Base-by-base conservation (phyloP, 2,329 filamentous ascomycete species). In the Davidsoniella eucalypti region DNA sequence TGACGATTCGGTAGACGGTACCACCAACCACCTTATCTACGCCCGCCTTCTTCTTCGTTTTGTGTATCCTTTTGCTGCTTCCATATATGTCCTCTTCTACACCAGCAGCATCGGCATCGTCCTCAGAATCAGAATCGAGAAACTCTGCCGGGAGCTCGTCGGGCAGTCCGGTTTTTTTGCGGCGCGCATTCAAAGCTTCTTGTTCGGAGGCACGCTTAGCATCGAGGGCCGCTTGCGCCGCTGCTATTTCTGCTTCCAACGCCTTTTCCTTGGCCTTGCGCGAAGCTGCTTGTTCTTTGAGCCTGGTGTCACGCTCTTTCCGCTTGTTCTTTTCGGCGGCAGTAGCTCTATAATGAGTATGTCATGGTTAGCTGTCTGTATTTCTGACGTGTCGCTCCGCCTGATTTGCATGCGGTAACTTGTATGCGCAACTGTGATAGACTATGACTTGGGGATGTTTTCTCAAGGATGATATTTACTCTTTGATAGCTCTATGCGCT, bases 281-380 rank as follows among this genome's bases (percentile, higher is more conserved):
- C 57, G 67, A 64, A 53, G 67, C 64, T 2, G 74, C 73, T 60
- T 78, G 75, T 49, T 72, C 64, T 60, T 75, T 76, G 58, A 77
- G 67, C 21, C 70, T 65, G 18, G 65, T 64, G 58, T 76, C 72
- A 50, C 70, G 68, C 59, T 73, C 68, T 58, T 75, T 70, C 36
- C 75, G 71, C 62, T 75, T 78, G 49, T 67, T 66, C 61, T 74
- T 78, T 54, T 70, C 63, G 5, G 64, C 64, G 9, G 69, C 69
- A 3, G 67, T 68, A 64, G 72, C 67, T 57, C 74, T 77, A 49
- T 16, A 23, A 1, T 45, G 29, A 7, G 33, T 8, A 29, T 43
- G 44, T 44, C 41, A 33, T 33, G 26, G 6, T 33, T 33, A 33
- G 26, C 6, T 33, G 10, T 4, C 7, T 33, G 10, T 9, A 33